Percentiles rank a stretch among this genome's conserved stretches.
These are phyloP conservation scores for Ceratocystis albifundus DNA, from an alignment of 2,329 filamentous ascomycete genomes.

Conservation along the genomic window DNA sequence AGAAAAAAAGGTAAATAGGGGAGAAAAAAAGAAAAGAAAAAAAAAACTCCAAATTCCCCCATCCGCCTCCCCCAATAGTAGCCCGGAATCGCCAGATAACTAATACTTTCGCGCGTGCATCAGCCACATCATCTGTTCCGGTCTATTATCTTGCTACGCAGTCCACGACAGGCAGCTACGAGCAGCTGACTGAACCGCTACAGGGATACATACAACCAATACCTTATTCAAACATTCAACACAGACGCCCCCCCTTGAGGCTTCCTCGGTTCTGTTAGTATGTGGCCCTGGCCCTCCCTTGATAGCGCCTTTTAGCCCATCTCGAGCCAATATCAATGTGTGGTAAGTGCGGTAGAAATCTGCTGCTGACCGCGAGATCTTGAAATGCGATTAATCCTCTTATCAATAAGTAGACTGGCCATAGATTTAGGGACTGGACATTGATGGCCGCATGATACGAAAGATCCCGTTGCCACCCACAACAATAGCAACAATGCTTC, in stretches of 20 bases:
- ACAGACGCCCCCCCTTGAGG: not conserved
- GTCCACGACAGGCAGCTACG: not conserved
- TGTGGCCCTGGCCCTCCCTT: not conserved
- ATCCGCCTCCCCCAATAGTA: not conserved
- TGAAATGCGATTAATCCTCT: not conserved
- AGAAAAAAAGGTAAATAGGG: not conserved
- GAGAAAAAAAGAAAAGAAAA: not conserved
- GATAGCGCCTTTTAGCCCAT: not conserved
- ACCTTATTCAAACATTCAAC: not conserved
- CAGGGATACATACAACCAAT: not conserved
- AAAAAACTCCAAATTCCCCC: not conserved
- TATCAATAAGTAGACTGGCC: not conserved
- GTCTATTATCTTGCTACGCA: slow-evolving; percentile 20
- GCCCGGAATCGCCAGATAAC: not conserved
- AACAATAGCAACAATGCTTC: not conserved
- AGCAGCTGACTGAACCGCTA: not conserved
- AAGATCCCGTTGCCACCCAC: not conserved
- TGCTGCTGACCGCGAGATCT: slow-evolving; percentile 3
- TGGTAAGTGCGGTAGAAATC: not conserved
- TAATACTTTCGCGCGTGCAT: not conserved
- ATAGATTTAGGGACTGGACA: not conserved
- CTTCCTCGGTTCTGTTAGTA: not conserved
- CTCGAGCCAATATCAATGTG: not conserved
- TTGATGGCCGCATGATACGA: not conserved
- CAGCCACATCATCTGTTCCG: slow-evolving; percentile 15